phyloP scores from a whole-genome alignment of 192 early-diverging fungal genomes.

The Dispira parvispora region DNA sequence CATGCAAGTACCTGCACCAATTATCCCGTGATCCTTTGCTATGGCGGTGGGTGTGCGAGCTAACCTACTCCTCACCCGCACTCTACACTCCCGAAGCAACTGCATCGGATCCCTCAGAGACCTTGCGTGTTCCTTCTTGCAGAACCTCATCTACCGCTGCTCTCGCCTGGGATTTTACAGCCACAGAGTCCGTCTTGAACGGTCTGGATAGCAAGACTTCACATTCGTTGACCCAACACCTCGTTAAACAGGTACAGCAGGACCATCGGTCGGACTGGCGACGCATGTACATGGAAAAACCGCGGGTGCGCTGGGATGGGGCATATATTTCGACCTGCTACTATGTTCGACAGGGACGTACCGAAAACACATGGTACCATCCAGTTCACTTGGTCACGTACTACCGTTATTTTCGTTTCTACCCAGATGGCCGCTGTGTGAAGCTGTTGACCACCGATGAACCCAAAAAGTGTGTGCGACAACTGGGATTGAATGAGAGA shows the following conservation, averaged over 20 bases:
- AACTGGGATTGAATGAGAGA: neutral
- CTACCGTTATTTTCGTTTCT: conserved; percentile 20
- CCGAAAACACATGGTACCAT: conserved; percentile 16
- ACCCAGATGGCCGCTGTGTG: conserved; percentile 11
- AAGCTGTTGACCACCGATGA: conserved; percentile 17
- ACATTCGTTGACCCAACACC: neutral
- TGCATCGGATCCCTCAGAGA: neutral
- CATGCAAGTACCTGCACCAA: neutral
- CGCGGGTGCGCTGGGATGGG: conserved; percentile 19
- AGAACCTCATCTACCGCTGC: neutral
- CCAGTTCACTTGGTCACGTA: conserved; percentile 20
- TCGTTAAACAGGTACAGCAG: conserved; percentile 5
- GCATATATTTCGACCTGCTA: conserved; percentile 17
- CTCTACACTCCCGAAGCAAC: neutral
- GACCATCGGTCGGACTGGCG: conserved; percentile 15
- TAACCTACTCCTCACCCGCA: neutral
- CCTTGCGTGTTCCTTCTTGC: neutral
- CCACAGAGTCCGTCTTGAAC: neutral
- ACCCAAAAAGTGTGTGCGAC: conserved; percentile 12
- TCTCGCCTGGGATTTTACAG: neutral
- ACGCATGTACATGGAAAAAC: conserved; percentile 14
- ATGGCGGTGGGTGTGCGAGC: conserved; percentile 10
- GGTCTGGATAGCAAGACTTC: neutral
- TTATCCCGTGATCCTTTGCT: neutral
- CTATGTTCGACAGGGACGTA: conserved; percentile 18